Evolutionary conservation across 495 filamentous ascomycete genomes (phyloP), one percentile per base, ranked within the genome.

Genomic region (Neohortaea acidophila): DNA sequence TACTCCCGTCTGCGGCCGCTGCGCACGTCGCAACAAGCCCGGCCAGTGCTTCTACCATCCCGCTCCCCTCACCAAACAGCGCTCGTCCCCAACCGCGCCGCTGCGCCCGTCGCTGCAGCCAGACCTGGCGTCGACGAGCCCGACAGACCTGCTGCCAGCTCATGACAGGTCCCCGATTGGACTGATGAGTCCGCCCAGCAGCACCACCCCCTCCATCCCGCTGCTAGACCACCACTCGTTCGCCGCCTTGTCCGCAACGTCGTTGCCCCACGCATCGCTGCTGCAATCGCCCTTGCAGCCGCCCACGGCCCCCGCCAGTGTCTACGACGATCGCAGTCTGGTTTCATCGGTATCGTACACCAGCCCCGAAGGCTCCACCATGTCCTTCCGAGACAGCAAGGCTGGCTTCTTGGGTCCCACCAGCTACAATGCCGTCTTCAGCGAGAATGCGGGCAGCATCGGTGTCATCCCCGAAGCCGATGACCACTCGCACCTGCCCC

Each of bases 1-100:
- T 24, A 38, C 13, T 35, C 47, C 47, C 1, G 42, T 45, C 2
- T 50, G 47, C 25, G 47, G 47, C 1, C 24, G 47, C n/a, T 50
- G 47, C 21, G 36, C 47, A 1, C 27, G 42, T 8, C 41, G 47
- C 13, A 42, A 43, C 26, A 50, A 50, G 28, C 38, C 47, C 11
- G 47, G 45, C 13, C 41, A 45, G 32, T 50, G 47, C 28, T 29
- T 50, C 15, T 50, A 50, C 38, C 47, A 50, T 36, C 47, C 47
- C 18, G 47, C 38, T 4, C 44, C 44, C 20, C 31, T 48, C 15
- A 48, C 45, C 7, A 48, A 48, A 31, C 35, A 39, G 19, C 45
- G 45, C 11, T 20, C 19, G 21, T 34, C 32, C 19, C 32, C 24
- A 27, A 7, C 24, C 7, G 24, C n/a, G 7, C 24, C n/a, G n/a